Conservation (phyloP, 371 early-diverging fungal genomes). For the Apophysomyces elegans region DNA sequence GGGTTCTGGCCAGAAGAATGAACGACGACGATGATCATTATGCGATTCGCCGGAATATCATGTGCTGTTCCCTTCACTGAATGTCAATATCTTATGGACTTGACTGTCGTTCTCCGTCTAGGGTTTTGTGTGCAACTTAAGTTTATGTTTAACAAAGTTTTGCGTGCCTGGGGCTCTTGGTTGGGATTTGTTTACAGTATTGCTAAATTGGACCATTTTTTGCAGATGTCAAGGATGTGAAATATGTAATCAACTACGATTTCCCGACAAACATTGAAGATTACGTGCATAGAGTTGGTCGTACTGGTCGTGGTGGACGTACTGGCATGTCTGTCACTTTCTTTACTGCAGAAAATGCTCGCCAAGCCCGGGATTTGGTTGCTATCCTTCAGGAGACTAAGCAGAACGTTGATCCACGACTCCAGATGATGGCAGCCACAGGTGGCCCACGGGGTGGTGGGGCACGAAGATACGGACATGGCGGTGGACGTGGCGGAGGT, state of each 20-base stretch:
- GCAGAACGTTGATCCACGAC: slow-evolving; percentile 88
- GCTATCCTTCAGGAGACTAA: slow-evolving; percentile 94
- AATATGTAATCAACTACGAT: slow-evolving; percentile 96
- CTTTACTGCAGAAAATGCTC: slow-evolving; percentile 93
- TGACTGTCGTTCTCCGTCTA: slow-evolving; percentile 11
- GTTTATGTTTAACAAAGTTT: slow-evolving; percentile 13
- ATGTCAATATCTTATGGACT: slow-evolving; percentile 9
- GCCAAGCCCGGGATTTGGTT: slow-evolving; percentile 89
- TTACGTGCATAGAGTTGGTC: slow-evolving; percentile 98
- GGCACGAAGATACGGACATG: slow-evolving; percentile 54
- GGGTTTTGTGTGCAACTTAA: slow-evolving; percentile 22
- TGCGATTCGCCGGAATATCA: slow-evolving; percentile 12
- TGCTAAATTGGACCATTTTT: slow-evolving; percentile 12
- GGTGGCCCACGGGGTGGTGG: slow-evolving; percentile 45
- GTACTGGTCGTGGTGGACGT: slow-evolving; percentile 98
- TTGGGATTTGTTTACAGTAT: slow-evolving; percentile 5
- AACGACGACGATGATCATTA: slow-evolving; percentile 13
- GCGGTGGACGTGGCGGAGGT: slow-evolving; percentile 50
- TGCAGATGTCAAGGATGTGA: slow-evolving; percentile 92
- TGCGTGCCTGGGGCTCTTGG: slow-evolving; percentile 28
- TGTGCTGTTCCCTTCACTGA: slow-evolving; percentile 7
- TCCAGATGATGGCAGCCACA: slow-evolving; percentile 76
- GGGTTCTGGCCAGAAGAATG: slow-evolving; percentile 11
- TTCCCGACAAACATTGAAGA: slow-evolving; percentile 95
- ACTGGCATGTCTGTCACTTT: slow-evolving; percentile 97